phyloP scores from a whole-genome alignment of 371 early-diverging fungal species.

The Cladochytrium tenue region DNA sequence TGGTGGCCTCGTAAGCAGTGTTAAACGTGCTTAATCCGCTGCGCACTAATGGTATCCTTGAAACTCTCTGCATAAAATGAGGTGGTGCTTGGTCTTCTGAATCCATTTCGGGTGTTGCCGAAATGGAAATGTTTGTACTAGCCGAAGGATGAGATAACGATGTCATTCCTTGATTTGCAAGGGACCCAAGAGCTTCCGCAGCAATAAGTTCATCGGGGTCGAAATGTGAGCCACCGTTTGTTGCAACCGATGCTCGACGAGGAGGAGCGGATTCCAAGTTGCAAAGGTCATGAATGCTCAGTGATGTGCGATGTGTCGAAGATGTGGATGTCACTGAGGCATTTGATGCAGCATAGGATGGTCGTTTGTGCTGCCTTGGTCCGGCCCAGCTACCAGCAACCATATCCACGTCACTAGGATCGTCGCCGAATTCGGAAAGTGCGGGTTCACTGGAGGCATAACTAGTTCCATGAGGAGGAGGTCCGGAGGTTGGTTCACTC shows the following conservation, averaged over 20 bases:
- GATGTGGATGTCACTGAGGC: conserved; percentile 1
- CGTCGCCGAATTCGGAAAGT: too few species aligned
- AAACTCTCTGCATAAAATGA: conserved; percentile 71
- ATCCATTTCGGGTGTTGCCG: background rate
- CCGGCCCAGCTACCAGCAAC: too few species aligned
- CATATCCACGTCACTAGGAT: too few species aligned
- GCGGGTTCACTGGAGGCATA: too few species aligned
- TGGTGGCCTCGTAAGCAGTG: conserved; percentile 70
- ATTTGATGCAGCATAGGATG: background rate
- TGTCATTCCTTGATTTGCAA: conserved; percentile 20
- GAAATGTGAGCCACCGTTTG: background rate
- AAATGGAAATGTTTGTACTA: background rate
- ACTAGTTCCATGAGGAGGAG: too few species aligned
- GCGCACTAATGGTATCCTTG: conserved; percentile 78
- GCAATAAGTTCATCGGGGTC: conserved; percentile 67
- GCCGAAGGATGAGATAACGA: background rate
- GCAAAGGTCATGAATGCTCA: conserved; percentile 10
- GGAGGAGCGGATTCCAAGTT: background rate
- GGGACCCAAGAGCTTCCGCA: conserved; percentile 67
- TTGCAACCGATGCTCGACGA: background rate
- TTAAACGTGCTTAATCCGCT: conserved; percentile 58
- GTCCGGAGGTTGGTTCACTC: too few species aligned
- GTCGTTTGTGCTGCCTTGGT: too few species aligned
- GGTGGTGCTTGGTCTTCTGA: background rate
- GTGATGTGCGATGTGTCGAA: background rate